phyloP scores from a whole-genome alignment of 2,329 filamentous ascomycete species.

The Ophiognomonia clavigignenti-juglandacearum region DNA sequence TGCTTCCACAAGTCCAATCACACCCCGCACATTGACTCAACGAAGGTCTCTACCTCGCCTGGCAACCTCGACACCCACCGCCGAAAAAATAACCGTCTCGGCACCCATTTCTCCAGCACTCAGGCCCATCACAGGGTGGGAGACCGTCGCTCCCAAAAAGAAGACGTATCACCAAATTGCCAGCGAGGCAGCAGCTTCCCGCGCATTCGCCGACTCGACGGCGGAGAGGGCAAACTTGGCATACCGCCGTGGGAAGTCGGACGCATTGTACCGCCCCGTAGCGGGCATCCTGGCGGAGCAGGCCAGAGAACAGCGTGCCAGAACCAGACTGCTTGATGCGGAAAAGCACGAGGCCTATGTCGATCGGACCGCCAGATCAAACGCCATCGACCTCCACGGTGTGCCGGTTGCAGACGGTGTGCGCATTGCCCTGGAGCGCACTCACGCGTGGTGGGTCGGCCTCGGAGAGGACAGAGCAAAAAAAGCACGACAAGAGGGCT shows the following conservation, averaged over 20 bases:
- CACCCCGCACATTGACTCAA: background rate
- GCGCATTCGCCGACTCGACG: constrained; percentile 19
- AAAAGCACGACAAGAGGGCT: constrained; percentile 45
- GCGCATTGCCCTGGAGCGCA: constrained; percentile 65
- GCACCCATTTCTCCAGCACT: constrained; percentile 16
- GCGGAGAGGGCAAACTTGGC: constrained; percentile 35
- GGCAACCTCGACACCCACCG: constrained; percentile 8
- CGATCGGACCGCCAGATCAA: constrained; percentile 55
- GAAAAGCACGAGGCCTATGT: constrained; percentile 67
- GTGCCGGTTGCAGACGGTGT: constrained; percentile 77
- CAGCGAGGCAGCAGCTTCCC: constrained; percentile 3
- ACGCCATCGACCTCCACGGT: constrained; percentile 74
- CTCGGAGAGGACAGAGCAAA: constrained; percentile 61
- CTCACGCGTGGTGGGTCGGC: constrained; percentile 70
- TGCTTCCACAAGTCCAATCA: constrained; percentile 3
- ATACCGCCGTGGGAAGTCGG: constrained; percentile 53
- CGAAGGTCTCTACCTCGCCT: constrained; percentile 9
- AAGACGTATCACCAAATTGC: constrained; percentile 13
- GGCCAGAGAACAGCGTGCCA: constrained; percentile 58
- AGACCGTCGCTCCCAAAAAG: constrained; percentile 8
- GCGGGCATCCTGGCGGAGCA: constrained; percentile 72
- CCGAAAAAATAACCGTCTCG: constrained; percentile 25
- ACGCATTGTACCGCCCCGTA: constrained; percentile 68
- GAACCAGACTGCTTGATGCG: constrained; percentile 55
- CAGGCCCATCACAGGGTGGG: constrained; percentile 6